These are phyloP conservation scores for Neopestalotiopsis sp. DNA, from an alignment of 2,329 filamentous ascomycete species.

Conservation along the genomic window DNA sequence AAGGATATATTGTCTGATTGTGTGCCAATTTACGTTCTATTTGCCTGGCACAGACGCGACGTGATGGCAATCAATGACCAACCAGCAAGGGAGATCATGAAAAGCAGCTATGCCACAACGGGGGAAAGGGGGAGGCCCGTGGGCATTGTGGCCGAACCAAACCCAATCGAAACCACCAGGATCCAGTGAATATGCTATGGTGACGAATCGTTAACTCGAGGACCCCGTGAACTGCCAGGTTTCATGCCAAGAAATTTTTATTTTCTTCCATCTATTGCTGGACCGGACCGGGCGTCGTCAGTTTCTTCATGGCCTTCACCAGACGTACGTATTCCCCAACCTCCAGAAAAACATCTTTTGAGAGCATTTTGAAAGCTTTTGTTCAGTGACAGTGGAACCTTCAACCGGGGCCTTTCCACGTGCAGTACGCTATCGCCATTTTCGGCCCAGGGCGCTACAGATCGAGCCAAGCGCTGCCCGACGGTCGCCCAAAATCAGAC, in stretches of 20 bases:
- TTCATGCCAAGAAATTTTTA: neutral
- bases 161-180: slow-evolving; percentile 9
- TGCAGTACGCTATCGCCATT: slow-evolving; percentile 8
- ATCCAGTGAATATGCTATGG: neutral
- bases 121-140: slow-evolving; percentile 13
- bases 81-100: neutral
- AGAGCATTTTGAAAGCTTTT: neutral
- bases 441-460: neutral
- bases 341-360: neutral
- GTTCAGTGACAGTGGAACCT: neutral
- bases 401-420: neutral
- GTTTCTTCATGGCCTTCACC: neutral
- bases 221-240: slow-evolving; percentile 4
- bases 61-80: neutral
- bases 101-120: neutral
- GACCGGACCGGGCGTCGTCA: neutral
- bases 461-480: slow-evolving; percentile 8
- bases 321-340: neutral
- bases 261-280: neutral
- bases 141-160: slow-evolving; percentile 12
- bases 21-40: neutral
- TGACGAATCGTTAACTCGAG: slow-evolving; percentile 8
- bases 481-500: slow-evolving; percentile 5
- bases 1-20: neutral
- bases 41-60: slow-evolving; percentile 1